A percentile compares a stretch with the other conserved stretches of the same genome.
These are phyloP conservation scores for Eimeria sp. DNA, from an alignment of 169 alveolate species.

Conservation along the genomic window DNA sequence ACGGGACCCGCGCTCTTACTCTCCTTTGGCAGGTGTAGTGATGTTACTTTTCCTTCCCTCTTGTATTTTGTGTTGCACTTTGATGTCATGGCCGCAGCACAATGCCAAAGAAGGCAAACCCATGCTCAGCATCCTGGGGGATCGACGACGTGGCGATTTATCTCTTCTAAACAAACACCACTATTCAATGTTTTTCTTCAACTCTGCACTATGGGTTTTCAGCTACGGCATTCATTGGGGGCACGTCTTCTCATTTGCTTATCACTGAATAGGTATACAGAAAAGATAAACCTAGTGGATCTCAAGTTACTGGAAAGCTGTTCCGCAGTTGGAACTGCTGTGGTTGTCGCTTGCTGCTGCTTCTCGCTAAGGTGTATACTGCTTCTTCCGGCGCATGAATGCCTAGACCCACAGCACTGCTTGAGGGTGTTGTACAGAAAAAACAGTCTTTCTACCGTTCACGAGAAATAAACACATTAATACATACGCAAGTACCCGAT, in stretches of 20 bases:
- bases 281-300: not conserved
- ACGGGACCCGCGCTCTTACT: conserved; percentile 46
- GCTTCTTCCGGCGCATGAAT: not conserved
- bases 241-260: not conserved
- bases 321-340: not conserved
- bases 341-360: not conserved
- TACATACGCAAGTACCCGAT: not conserved
- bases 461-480: not conserved
- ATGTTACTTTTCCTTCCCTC: not conserved
- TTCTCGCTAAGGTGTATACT: not conserved
- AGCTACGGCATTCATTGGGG: not conserved
- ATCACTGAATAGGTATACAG: not conserved
- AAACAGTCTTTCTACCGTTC: not conserved
- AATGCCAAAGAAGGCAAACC: conserved; percentile 53
- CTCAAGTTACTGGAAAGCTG: not conserved
- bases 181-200: not conserved
- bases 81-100: conserved; percentile 37
- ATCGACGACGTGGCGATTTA: conserved; percentile 80
- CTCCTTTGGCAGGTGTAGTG: conserved; percentile 58
- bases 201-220: not conserved
- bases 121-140: conserved; percentile 82
- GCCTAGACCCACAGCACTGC: not conserved
- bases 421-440: not conserved
- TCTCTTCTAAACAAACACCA: conserved; percentile 11
- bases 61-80: not conserved